Base-by-base conservation (phyloP, 1,284 basidiomycete species). In the Sanghuangporus baumii region DNA sequence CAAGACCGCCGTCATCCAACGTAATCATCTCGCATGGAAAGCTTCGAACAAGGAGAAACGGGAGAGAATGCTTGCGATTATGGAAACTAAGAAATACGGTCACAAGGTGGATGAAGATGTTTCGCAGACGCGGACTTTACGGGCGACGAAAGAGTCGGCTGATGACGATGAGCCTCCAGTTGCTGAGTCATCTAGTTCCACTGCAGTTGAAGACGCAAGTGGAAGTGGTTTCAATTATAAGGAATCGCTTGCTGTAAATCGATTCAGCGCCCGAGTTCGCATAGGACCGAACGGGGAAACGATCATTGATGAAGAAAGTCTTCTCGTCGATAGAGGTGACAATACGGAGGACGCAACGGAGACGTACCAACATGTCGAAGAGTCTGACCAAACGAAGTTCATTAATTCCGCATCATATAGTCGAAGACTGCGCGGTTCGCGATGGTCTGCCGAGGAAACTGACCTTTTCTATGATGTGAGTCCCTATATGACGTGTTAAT, bases 381-480 rank as follows among this genome's bases (percentile, higher is more conserved):
- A 95, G 72, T 89, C 88, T 0, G 92, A 94, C 68, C 79, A 82
- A 57, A 87, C 86, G 12, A 89, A 91, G 69, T 94, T 94, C 68
- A 83, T 92, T 64, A 96, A 95, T 72, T 92, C 89, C n/a, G 81
- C 82, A 18, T 89, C 89, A 0, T 93, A 92, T 70, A 84, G 86
- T 48, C 93, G 86, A 74, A 87, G 88, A 62, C 84, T 83, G 65
- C 82, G 87, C 38, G 88, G 88, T 4, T 88, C 87, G 5, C 83
- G 91, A 26, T 96, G 94, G 94, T 88, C 86, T 69, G 84, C 81
- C 14, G 89, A 90, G 67, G 93, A 95, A 71, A 95, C 93, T 0
- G 91, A 94, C 63, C 74, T 88, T 16, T 95, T 96, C 72, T 96
- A 85, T 71, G 81, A 90, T 62, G 93, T 93, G 68, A 69, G 87